Conservation (phyloP, 2,329 filamentous ascomycete genomes). For the Cladophialophora carrionii region DNA sequence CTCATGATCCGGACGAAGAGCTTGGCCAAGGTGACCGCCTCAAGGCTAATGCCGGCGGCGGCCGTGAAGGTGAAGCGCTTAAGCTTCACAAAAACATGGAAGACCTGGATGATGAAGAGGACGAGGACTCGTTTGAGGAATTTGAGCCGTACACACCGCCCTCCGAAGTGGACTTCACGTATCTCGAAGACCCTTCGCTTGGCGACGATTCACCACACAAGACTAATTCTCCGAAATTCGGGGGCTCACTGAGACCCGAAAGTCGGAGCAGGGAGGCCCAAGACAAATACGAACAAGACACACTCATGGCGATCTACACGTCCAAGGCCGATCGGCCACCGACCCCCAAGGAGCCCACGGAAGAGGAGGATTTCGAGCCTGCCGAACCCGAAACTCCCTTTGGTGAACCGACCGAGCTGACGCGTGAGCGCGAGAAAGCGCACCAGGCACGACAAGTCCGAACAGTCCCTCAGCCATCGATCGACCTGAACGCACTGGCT, state of each 20-base stretch:
- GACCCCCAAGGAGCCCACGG: constrained; percentile 51
- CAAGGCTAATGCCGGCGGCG: constrained; percentile 62
- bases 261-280: constrained; percentile 51
- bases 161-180: constrained; percentile 47
- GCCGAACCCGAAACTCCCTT: constrained; percentile 46
- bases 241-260: constrained; percentile 46
- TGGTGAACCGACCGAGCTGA: constrained; percentile 48
- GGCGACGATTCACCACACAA: constrained; percentile 23
- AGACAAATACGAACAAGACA: constrained; percentile 52
- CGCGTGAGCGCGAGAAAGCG: constrained; percentile 49
- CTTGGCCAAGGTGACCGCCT: constrained; percentile 61
- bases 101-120: constrained; percentile 64
- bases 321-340: constrained; percentile 51
- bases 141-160: constrained; percentile 43
- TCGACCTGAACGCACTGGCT: constrained; percentile 40
- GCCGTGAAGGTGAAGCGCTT: constrained; percentile 58
- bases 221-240: constrained; percentile 49
- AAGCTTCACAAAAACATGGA: constrained; percentile 56
- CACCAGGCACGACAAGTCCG: constrained; percentile 44
- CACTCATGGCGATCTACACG: constrained; percentile 54
- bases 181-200: constrained; percentile 43
- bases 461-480: constrained; percentile 34
- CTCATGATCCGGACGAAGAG: constrained; percentile 66
- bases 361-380: constrained; percentile 44
- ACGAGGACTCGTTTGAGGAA: constrained; percentile 51